Base-by-base conservation (phyloP, 129 eudicot species). In the Centaurea solstitialis region DNA sequence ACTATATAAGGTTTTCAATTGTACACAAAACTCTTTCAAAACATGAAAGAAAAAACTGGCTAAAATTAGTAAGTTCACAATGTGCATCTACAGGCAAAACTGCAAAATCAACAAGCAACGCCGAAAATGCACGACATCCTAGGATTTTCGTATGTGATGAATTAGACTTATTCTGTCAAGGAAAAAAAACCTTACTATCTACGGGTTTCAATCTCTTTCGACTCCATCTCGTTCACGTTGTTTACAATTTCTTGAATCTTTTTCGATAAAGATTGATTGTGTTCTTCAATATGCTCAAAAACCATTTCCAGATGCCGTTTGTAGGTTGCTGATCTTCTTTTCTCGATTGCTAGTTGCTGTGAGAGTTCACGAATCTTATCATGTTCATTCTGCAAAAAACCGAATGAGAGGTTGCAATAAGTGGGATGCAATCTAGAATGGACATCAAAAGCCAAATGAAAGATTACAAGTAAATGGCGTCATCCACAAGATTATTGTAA, bases 311-410 rank as follows among this genome's bases (percentile, higher is more conserved):
- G 84, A 53, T 91, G 97, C 79, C 94, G 85, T 84, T 92, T 95
- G 69, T 95, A 95, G 11, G 94, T 87, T 37, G 98, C 97, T 10
- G 91, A 85, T 80, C 93, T 86, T 83, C 90, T 93, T 83, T 88
- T 93, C 90, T 95, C 99, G 0, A 87, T 79, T 3, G 99, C 97
- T 79, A 95, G 89, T 85, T 95, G 99, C 26, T 95, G 98, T 22
- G 99, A 87, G 13, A 95, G 89, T 69, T 95, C 99, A 83, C 94
- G 87, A 28, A 95, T 91, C 82, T 93, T 95, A 69, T 95, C 97
- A 75, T 95, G 99, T 59, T 53, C 64, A 62, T 62, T 62, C 68
- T 62, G 68, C 26, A 18, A 62, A 62, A 62, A 74, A 5, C 28
- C 28, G 5, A 62, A 62, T 62, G 28, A 8, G 12, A 62, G 26